A percentile compares a stretch with the other conserved stretches of the same genome.
These are phyloP conservation scores for Podila verticillata DNA, from an alignment of 192 early-diverging fungal genomes.

Conservation along the genomic window DNA sequence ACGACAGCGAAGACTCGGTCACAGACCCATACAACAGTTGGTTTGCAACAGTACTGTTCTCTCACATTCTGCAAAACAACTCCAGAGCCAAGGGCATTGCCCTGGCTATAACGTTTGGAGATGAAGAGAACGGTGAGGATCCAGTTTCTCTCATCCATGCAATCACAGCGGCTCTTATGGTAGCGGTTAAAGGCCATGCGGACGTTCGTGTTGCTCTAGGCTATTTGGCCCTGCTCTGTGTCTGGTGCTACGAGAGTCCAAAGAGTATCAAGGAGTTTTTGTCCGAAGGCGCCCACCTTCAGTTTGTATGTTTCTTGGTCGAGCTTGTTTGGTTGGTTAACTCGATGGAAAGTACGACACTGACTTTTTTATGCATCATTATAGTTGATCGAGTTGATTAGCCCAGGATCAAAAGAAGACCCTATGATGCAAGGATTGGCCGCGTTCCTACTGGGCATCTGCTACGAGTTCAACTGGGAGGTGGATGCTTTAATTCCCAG, in stretches of 20 bases:
- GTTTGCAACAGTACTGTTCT: conserved; percentile 88
- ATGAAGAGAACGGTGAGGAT: conserved; percentile 81
- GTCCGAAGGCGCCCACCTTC: conserved; percentile 87
- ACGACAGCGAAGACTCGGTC: conserved; percentile 42
- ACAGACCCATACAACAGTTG: conserved; percentile 87
- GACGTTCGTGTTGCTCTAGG: conserved; percentile 81
- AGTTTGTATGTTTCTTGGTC: conserved; percentile 75
- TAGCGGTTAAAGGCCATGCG: conserved; percentile 68
- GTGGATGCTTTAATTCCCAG: conserved; percentile 77
- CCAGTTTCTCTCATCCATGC: conserved; percentile 90
- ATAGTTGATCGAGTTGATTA: conserved; percentile 93
- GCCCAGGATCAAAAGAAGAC: conserved; percentile 85
- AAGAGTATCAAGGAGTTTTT: conserved; percentile 84
- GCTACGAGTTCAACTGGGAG: conserved; percentile 91
- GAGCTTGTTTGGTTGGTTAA: neutral
- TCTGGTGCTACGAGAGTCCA: conserved; percentile 89
- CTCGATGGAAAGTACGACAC: neutral
- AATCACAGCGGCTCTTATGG: conserved; percentile 77
- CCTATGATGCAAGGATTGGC: conserved; percentile 90
- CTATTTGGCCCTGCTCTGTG: conserved; percentile 79
- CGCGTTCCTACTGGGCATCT: conserved; percentile 86
- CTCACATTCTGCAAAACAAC: conserved; percentile 82
- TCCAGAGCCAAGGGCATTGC: conserved; percentile 81
- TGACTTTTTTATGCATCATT: neutral
- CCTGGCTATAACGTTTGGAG: conserved; percentile 76